Percentiles rank a stretch among this genome's conserved stretches.
Conservation (phyloP, 208 protist genomes). For the Vickermania ingenoplastis region DNA sequence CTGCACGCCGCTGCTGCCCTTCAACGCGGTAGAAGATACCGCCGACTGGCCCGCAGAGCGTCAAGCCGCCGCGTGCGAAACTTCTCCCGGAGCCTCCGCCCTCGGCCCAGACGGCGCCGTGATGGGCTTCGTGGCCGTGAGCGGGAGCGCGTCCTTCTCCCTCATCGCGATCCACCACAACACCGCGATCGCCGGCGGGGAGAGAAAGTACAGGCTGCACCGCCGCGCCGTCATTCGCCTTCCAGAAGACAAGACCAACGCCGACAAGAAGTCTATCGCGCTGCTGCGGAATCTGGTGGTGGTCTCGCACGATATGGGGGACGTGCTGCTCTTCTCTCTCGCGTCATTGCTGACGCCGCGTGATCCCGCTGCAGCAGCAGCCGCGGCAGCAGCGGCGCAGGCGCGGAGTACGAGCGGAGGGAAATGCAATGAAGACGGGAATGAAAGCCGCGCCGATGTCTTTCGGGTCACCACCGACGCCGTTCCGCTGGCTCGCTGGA, state of each 20-base stretch:
- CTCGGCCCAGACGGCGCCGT: slow-evolving; percentile 6
- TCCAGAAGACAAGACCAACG: slow-evolving; percentile 48
- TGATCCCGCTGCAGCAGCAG: not conserved
- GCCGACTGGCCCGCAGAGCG: not conserved
- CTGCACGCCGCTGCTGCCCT: slow-evolving; percentile 45
- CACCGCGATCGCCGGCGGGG: not conserved
- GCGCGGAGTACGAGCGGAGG: too few species aligned
- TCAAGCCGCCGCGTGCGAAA: not conserved
- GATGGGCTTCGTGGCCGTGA: slow-evolving; percentile 56
- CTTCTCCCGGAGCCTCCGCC: not conserved
- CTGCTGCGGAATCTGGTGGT: slow-evolving; percentile 40
- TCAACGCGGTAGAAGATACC: slow-evolving; percentile 9
- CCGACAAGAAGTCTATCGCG: slow-evolving; percentile 82
- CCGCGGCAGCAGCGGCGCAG: slow-evolving; percentile 3
- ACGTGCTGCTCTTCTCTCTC: slow-evolving; percentile 40
- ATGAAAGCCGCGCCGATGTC: not conserved
- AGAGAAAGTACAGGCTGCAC: slow-evolving; percentile 16
- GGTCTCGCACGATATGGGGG: slow-evolving; percentile 68
- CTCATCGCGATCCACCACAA: slow-evolving; percentile 32
- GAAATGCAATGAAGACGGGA: not conserved
- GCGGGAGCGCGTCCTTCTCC: slow-evolving; percentile 53
- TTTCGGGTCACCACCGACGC: slow-evolving; percentile 10
- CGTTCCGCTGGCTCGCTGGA: slow-evolving; percentile 39
- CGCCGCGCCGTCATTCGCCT: slow-evolving; percentile 40
- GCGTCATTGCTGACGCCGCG: slow-evolving; percentile 18